Conservation (phyloP, 2,329 filamentous ascomycete species). For the Aurifilum marmelostoma region DNA sequence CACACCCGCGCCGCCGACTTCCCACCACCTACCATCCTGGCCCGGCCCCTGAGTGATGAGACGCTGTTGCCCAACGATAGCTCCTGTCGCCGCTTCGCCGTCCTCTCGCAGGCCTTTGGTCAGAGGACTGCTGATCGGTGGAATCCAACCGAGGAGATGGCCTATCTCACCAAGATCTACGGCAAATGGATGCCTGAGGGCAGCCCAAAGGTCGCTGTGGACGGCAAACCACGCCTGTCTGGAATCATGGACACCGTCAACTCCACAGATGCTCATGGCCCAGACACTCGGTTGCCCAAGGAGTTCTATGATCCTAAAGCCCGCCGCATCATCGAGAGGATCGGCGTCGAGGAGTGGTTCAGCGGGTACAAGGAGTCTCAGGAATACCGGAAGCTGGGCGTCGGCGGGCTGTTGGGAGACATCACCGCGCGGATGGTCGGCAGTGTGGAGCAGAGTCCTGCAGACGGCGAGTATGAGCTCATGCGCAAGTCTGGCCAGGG, state of each 20-base stretch:
- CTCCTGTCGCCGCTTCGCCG: constrained; percentile 72
- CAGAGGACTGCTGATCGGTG: constrained; percentile 71
- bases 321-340: constrained; percentile 69
- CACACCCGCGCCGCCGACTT: constrained; percentile 49
- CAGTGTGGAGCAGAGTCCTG: constrained; percentile 61
- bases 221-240: constrained; percentile 79
- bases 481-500: constrained; percentile 40
- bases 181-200: constrained; percentile 84
- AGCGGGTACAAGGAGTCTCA: constrained; percentile 79
- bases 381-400: constrained; percentile 89
- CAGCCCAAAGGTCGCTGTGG: constrained; percentile 72
- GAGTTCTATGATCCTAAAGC: constrained; percentile 85
- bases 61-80: constrained; percentile 80
- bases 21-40: constrained; percentile 66
- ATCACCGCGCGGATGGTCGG: constrained; percentile 75
- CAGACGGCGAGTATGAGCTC: constrained; percentile 57
- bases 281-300: constrained; percentile 74
- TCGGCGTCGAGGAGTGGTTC: constrained; percentile 86
- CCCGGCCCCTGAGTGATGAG: constrained; percentile 68
- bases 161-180: constrained; percentile 75
- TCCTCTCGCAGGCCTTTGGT: constrained; percentile 71
- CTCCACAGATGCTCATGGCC: constrained; percentile 81
- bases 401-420: constrained; percentile 84
- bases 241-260: constrained; percentile 97
- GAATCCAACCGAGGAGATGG: constrained; percentile 81